phyloP scores from a whole-genome alignment of 495 filamentous ascomycete species.

The Massariosphaeria phaeospora region DNA sequence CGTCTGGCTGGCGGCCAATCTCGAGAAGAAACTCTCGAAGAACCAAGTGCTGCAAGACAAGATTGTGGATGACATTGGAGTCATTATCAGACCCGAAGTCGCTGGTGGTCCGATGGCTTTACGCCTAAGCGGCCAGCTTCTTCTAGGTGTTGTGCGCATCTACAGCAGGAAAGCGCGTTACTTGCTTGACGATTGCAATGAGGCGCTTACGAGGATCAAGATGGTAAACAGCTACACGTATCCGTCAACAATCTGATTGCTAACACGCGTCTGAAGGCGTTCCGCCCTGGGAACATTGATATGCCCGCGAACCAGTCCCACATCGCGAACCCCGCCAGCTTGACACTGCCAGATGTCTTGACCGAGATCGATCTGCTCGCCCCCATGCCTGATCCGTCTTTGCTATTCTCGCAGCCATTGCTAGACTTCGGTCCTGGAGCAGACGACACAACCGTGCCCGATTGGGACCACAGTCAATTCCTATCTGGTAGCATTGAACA shows the following conservation, averaged over 20 bases:
- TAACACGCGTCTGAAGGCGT: constrained; percentile 42
- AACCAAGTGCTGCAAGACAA: constrained; percentile 88
- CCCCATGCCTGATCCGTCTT: constrained; percentile 41
- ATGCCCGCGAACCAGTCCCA: constrained; percentile 46
- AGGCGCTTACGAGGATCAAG: constrained; percentile 94
- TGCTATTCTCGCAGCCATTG: constrained; percentile 35
- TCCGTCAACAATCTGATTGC: background rate
- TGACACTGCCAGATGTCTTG: constrained; percentile 72
- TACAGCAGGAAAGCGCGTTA: constrained; percentile 97
- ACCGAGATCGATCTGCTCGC: constrained; percentile 80
- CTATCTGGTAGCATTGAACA: constrained; percentile 33
- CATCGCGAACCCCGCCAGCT: constrained; percentile 43
- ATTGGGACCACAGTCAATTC: constrained; percentile 40
- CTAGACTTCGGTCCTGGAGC: constrained; percentile 7
- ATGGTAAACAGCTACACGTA: constrained; percentile 60
- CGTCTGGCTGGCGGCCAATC: constrained; percentile 95
- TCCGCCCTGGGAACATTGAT: constrained; percentile 52
- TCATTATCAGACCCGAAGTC: constrained; percentile 88
- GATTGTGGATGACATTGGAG: constrained; percentile 85
- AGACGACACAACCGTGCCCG: constrained; percentile 36
- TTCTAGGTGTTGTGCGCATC: constrained; percentile 93
- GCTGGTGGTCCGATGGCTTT: constrained; percentile 78
- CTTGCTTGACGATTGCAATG: constrained; percentile 92
- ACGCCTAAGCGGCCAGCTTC: constrained; percentile 85
- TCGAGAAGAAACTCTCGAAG: constrained; percentile 96